These are phyloP conservation scores for Leptographium lundbergii DNA, from an alignment of 2,329 filamentous ascomycete genomes.

Conservation along the genomic window DNA sequence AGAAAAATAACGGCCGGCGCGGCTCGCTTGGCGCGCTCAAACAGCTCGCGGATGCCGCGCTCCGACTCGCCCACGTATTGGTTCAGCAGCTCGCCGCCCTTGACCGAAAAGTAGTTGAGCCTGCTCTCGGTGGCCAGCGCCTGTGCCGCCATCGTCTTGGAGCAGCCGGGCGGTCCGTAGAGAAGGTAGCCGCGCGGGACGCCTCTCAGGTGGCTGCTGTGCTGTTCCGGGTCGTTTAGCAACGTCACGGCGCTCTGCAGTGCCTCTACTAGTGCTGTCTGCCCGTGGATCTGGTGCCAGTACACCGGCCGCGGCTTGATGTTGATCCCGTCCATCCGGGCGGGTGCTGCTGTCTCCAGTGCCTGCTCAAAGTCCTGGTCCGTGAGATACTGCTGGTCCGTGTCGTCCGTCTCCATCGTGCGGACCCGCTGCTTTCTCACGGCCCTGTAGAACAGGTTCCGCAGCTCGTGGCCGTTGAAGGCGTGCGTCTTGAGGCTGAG, in stretches of 20 bases:
- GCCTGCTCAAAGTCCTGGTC: slow-evolving; percentile 50
- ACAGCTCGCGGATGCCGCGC: slow-evolving; percentile 70
- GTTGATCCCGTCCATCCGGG: slow-evolving; percentile 80
- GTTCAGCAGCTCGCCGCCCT: slow-evolving; percentile 83
- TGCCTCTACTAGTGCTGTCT: slow-evolving; percentile 57
- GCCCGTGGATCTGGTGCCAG: slow-evolving; percentile 83
- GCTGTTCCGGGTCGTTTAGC: slow-evolving; percentile 17
- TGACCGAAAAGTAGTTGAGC: slow-evolving; percentile 89
- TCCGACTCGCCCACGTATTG: slow-evolving; percentile 98
- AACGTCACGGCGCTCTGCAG: slow-evolving; percentile 38
- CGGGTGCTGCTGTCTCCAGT: slow-evolving; percentile 58
- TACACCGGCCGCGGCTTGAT: slow-evolving; percentile 74
- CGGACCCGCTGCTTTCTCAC: background rate
- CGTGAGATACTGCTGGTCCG: slow-evolving; percentile 13
- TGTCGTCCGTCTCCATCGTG: too few species aligned
- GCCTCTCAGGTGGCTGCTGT: slow-evolving; percentile 22
- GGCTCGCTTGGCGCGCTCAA: slow-evolving; percentile 73
- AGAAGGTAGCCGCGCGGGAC: slow-evolving; percentile 68
- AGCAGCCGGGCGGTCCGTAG: slow-evolving; percentile 88
- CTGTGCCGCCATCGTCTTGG: slow-evolving; percentile 85
- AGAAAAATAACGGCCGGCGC: slow-evolving; percentile 92
- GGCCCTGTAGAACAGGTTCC: slow-evolving; percentile 1
- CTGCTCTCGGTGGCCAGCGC: slow-evolving; percentile 82
- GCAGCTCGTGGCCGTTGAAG: slow-evolving; percentile 61
- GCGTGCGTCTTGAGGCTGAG: slow-evolving; percentile 72